Percentiles rank a stretch among this genome's conserved stretches.
Conservation (phyloP, 805 yeast genomes). For the Kluyveromyces nonfermentans region DNA sequence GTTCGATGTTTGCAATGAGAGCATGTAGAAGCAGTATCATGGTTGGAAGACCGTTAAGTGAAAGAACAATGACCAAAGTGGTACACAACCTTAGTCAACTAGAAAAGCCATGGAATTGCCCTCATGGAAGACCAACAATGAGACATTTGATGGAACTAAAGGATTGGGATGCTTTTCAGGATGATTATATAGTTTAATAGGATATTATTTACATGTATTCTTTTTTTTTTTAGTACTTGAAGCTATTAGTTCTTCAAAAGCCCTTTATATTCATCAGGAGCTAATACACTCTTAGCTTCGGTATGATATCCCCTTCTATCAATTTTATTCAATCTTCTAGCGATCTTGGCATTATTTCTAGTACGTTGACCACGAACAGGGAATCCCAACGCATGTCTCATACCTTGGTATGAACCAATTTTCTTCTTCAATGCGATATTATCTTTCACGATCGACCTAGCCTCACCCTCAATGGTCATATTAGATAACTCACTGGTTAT, state of each 20-base stretch:
- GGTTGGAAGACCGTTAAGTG: slow-evolving; percentile 71
- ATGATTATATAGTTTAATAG: slow-evolving; percentile 32
- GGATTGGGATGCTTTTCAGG: slow-evolving; percentile 35
- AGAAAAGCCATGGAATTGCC: slow-evolving; percentile 94
- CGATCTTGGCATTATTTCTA: slow-evolving; percentile 83
- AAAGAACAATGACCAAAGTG: slow-evolving; percentile 53
- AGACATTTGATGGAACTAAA: slow-evolving; percentile 68
- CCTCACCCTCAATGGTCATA: slow-evolving; percentile 72
- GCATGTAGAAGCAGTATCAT: slow-evolving; percentile 91
- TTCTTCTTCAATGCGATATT: slow-evolving; percentile 71
- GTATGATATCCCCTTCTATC: slow-evolving; percentile 44
- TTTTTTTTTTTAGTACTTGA: too few relatives aligned
- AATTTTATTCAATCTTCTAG: slow-evolving; percentile 71
- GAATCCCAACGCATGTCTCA: slow-evolving; percentile 75
- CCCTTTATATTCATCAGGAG: neutral
- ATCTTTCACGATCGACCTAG: slow-evolving; percentile 61
- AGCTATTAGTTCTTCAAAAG: neutral
- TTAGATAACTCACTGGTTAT: slow-evolving; percentile 81
- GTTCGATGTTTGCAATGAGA: slow-evolving; percentile 84
- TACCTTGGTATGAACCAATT: slow-evolving; percentile 81
- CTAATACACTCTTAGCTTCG: neutral
- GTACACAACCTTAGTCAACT: slow-evolving; percentile 59
- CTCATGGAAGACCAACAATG: slow-evolving; percentile 97
- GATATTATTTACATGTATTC: neutral
- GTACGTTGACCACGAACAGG: slow-evolving; percentile 90